Percentiles rank a stretch among this genome's conserved stretches.
Conservation (phyloP, 495 filamentous ascomycete genomes). For the Annulohypoxylon stygium region DNA sequence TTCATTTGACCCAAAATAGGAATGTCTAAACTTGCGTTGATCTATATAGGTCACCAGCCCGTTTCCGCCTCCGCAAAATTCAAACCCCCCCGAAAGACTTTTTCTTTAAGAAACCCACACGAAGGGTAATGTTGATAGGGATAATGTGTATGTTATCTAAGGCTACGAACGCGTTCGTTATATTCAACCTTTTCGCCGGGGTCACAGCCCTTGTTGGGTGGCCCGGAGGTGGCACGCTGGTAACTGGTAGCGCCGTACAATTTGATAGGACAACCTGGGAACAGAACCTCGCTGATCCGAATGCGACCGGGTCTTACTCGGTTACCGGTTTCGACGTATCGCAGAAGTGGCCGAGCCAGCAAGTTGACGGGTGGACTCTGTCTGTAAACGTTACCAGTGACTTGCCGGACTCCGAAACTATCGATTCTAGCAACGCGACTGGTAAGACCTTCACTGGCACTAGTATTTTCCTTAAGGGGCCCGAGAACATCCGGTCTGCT, state of each 20-base stretch:
- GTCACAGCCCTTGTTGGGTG: constrained; percentile 35
- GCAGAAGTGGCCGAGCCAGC: constrained; percentile 37
- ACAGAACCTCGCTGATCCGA: constrained; percentile 40
- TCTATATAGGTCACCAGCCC: not conserved
- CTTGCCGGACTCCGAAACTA: constrained; percentile 42
- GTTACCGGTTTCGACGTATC: constrained; percentile 42
- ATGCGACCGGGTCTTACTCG: constrained; percentile 37
- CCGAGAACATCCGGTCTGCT: constrained; percentile 28
- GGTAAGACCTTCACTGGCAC: constrained; percentile 46
- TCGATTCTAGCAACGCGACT: constrained; percentile 37
- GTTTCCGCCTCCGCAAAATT: not conserved
- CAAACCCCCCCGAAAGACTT: not conserved
- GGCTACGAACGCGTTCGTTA: constrained; percentile 9
- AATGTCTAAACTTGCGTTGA: not conserved
- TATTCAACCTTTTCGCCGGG: constrained; percentile 7
- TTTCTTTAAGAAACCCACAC: not conserved
- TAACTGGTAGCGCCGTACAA: constrained; percentile 39
- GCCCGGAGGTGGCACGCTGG: constrained; percentile 42
- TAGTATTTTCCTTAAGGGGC: constrained; percentile 46
- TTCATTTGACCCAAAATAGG: not conserved
- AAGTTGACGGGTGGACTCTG: constrained; percentile 44
- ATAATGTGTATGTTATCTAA: constrained; percentile 14
- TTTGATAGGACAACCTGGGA: constrained; percentile 45
- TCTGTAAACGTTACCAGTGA: constrained; percentile 45
- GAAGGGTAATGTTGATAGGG: not conserved